Conservation (phyloP, 1,139 yeast genomes). For the Suhomyces anneliseae region DNA sequence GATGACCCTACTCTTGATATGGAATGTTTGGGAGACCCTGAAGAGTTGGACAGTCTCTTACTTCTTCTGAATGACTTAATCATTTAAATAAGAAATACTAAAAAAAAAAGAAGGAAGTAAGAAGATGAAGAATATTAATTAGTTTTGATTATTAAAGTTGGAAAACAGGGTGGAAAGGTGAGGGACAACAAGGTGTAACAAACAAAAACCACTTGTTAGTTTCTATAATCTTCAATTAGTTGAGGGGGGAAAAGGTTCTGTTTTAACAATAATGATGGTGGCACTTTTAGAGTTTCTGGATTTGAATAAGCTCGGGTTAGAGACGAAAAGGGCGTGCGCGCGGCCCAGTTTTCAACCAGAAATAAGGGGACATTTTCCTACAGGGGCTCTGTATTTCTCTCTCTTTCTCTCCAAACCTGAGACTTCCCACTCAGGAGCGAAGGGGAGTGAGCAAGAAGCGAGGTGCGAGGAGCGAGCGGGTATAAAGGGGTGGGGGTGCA, state of each 20-base stretch:
- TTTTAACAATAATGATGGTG: too few relatives aligned
- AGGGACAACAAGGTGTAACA: too few relatives aligned
- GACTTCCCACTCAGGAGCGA: not conserved
- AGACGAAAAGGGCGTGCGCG: slow-evolving; percentile 7
- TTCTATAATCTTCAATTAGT: too few relatives aligned
- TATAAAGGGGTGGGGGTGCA: not conserved
- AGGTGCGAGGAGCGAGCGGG: not conserved
- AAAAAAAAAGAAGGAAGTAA: not conserved
- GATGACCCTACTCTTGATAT: slow-evolving; percentile 35
- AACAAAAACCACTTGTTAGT: too few relatives aligned
- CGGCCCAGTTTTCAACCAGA: not conserved
- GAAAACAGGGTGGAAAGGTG: too few relatives aligned
- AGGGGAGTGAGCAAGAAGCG: not conserved
- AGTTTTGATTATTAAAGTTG: not conserved
- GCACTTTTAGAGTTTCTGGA: not conserved
- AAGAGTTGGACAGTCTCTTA: slow-evolving; percentile 41
- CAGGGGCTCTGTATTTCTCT: too few relatives aligned
- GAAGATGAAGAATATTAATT: not conserved
- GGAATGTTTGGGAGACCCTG: slow-evolving; percentile 37
- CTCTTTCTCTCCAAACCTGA: not conserved
- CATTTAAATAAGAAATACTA: slow-evolving; percentile 22
- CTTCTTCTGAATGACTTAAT: slow-evolving; percentile 46
- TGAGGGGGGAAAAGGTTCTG: too few relatives aligned
- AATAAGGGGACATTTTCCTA: too few relatives aligned
- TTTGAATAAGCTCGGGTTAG: not conserved